Evolutionary conservation across 2,329 filamentous ascomycete species (phyloP).

Genomic region (Penicillium sp.): DNA sequence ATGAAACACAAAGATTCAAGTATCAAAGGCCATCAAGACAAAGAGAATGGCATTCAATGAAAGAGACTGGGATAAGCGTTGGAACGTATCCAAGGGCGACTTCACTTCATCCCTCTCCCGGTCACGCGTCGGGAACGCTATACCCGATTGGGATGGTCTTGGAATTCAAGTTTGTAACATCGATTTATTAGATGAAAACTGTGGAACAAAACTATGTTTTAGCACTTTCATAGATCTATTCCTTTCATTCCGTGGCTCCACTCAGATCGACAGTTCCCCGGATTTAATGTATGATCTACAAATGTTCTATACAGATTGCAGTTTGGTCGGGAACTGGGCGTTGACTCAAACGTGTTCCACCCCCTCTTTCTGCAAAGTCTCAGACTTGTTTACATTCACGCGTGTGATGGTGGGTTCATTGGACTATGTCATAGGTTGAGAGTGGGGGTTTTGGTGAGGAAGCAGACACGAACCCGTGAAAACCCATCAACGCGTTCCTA

Average conservation of each 20-base stretch:
- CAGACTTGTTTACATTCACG: conserved; percentile 4
- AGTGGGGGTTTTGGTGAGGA: not conserved
- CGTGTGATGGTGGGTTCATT: not conserved
- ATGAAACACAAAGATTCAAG: not conserved
- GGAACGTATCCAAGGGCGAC: conserved; percentile 1
- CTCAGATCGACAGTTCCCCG: not conserved
- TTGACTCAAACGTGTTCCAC: not conserved
- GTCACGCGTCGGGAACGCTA: conserved; percentile 43
- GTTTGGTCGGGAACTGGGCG: not conserved
- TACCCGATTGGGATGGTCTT: conserved; percentile 22
- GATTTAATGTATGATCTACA: not conserved
- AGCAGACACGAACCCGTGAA: not conserved
- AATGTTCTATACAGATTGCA: not conserved
- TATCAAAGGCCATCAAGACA: conserved; percentile 5
- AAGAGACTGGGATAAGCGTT: not conserved
- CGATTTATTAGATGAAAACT: not conserved
- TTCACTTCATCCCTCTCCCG: conserved; percentile 28
- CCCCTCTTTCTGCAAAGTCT: not conserved
- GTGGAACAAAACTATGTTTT: not conserved
- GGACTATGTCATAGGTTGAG: conserved; percentile 1
- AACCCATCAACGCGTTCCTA: conserved; percentile 7
- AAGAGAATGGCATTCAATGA: conserved; percentile 14
- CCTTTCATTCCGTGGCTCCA: not conserved
- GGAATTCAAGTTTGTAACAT: not conserved
- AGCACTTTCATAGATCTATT: not conserved